Evolutionary conservation across 1,284 basidiomycete genomes (phyloP), one percentile per base, ranked within the genome.

Genomic region (Earliella scabrosa): DNA sequence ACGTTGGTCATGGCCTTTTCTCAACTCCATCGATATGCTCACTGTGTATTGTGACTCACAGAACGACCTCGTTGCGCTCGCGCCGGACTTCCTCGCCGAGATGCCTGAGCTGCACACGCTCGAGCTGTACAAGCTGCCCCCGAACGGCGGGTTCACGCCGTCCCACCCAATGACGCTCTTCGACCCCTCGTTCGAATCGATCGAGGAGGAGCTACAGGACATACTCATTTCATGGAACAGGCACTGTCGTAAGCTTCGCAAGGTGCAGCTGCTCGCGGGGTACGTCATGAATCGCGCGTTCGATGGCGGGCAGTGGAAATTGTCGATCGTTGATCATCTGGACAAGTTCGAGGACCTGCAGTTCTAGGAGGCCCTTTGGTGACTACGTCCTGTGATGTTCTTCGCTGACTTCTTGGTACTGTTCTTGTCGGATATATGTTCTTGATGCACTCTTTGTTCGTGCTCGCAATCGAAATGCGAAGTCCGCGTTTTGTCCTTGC

Each of bases 31-130:
- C n/a, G n/a, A n/a, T n/a, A n/a, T n/a, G n/a, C n/a, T n/a, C n/a
- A n/a, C n/a, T n/a, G n/a, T n/a, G n/a, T n/a, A n/a, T n/a, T n/a
- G n/a, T n/a, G n/a, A n/a, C n/a, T n/a, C 29, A 8, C 29, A 71
- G 71, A 61, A 66, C 34, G 65, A 60, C 20, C 47, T 71, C 1
- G 68, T 71, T 4, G 60, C 61, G 44, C 57, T 71, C 36, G 70
- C 69, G 2, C 69, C 71, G 0, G 68, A 69, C 50, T 64, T 66
- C 39, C 66, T 87, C 82, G 64, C 82, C 75, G 69, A 93, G 90
- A 61, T 89, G 78, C 51, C 83, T 73, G 10, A 55, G 21, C 44
- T 55, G 43, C 54, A 55, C 31, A 55, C 54, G 29, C 44, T 55
- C 16, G 48, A 55, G 38, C 26, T 55, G 5, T 55, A 46, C 38